Conservation (phyloP, 192 early-diverging fungal genomes). For the Entomortierella lignicola region DNA sequence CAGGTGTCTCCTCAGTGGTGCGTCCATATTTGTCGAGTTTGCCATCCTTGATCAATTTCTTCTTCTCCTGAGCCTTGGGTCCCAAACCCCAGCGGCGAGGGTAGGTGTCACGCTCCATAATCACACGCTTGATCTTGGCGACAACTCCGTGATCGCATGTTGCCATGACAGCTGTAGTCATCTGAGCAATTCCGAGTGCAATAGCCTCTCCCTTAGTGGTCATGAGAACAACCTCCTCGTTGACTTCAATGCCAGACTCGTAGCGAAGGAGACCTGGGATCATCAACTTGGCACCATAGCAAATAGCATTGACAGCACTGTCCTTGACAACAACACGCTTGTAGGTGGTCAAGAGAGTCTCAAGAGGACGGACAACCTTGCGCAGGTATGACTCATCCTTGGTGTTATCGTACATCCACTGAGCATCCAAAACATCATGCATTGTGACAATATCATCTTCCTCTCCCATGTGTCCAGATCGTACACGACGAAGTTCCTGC, state of each 20-base stretch:
- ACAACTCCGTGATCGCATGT: slow-evolving; percentile 97
- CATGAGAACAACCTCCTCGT: slow-evolving; percentile 99
- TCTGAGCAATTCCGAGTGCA: slow-evolving; percentile 95
- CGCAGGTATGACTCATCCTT: slow-evolving; percentile 98
- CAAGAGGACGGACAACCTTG: slow-evolving; percentile 91
- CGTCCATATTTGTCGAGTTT: slow-evolving; percentile 98
- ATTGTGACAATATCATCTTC: slow-evolving; percentile 97
- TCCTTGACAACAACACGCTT: slow-evolving; percentile 99
- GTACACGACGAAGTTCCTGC: slow-evolving; percentile 98
- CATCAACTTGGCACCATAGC: slow-evolving; percentile 99
- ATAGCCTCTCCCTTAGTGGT: slow-evolving; percentile 99
- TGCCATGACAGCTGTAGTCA: slow-evolving; percentile 98
- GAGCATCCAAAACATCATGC: slow-evolving; percentile 99
- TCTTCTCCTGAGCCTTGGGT: slow-evolving; percentile 95
- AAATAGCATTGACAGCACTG: slow-evolving; percentile 97
- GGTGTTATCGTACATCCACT: slow-evolving; percentile 98
- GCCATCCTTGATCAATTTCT: slow-evolving; percentile 97
- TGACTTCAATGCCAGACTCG: slow-evolving; percentile 93
- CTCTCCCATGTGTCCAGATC: slow-evolving; percentile 92
- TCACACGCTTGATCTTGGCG: slow-evolving; percentile 99
- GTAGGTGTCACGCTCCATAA: slow-evolving; percentile 99
- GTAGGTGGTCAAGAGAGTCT: slow-evolving; percentile 92
- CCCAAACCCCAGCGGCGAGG: slow-evolving; percentile 98
- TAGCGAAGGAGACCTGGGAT: slow-evolving; percentile 96
- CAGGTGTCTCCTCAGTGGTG: slow-evolving; percentile 87